Evolutionary conservation across 345 rosid species (phyloP), one percentile per base, ranked within the genome.

Genomic region (Populus ilicifolia): DNA sequence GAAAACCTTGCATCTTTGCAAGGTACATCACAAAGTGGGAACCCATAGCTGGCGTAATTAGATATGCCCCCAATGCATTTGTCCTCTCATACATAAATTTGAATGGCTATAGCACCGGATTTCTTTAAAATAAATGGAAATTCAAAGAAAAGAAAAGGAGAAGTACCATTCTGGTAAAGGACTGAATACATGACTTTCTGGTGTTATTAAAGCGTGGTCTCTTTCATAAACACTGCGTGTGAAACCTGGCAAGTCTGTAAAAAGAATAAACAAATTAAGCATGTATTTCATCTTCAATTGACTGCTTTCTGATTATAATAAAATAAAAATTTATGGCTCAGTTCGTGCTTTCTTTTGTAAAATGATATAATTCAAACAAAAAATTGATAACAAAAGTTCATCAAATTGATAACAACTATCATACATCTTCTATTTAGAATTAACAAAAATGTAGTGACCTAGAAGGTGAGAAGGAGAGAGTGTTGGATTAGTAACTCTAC

Each of bases 11-110:
- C 94, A 92, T 93, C 83, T 89, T 93, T 23, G 96, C 96, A 18
- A 93, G 81, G 88, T 87, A 91, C 98, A 96, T 93, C 79, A 86
- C 94, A 76, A 96, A 96, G 83, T 96, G 97, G 56, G 99, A 89
- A 63, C 96, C 99, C 87, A 87, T 89, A 48, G 92, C 94, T 0
- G 99, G 97, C 5, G 99, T 91, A 80, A 96, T 82, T 80, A 96
- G 76, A 79, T 88, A 93, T 14, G 98, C 97, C 21, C 92, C 99
- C 81, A 92, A 70, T 66, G 99, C 86, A 79, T 91, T 90, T 48
- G 69, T 86, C 99, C 97, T 96, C 85, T 70, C 52, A 87, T 79
- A 85, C 79, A 82, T 41, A 82, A 67, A 73, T 69, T 67, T 23
- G 65, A 77, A 78, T 79, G 78, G 75, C 25, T 78, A 74, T 44